Conservation (phyloP, 139 green algal species). For the Chlorella sp. region DNA sequence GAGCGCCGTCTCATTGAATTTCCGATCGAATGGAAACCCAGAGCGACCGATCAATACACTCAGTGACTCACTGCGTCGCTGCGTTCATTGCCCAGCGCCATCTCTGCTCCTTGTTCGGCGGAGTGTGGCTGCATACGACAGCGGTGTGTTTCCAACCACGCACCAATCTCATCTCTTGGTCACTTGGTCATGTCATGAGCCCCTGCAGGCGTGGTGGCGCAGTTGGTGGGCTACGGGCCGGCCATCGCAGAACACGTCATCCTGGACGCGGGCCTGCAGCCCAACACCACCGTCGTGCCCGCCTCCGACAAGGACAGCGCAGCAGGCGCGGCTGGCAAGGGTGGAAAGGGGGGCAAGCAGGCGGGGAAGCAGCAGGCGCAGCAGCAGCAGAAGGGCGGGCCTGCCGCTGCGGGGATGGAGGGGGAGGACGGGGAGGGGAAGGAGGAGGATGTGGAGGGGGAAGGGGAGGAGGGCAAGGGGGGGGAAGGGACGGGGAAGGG, state of each 20-base stretch:
- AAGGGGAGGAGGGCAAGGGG: background rate
- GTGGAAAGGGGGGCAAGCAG: background rate
- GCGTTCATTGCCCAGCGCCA: too few relatives aligned
- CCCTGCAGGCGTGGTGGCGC: constrained; percentile 2
- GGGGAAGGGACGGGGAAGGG: background rate
- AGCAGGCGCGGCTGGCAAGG: background rate
- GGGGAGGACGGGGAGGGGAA: background rate
- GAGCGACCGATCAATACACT: too few relatives aligned
- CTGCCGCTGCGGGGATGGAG: background rate
- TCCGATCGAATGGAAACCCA: too few relatives aligned
- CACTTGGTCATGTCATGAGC: too few relatives aligned
- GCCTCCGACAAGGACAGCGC: background rate
- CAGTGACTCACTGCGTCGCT: too few relatives aligned
- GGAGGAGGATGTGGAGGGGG: constrained; percentile 2
- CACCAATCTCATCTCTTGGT: too few relatives aligned
- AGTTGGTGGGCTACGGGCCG: constrained; percentile 69
- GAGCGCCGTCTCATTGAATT: too few relatives aligned
- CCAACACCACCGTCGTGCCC: constrained; percentile 8
- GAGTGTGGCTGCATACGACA: too few relatives aligned
- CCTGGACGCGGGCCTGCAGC: constrained; percentile 55
- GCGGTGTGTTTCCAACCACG: too few relatives aligned
- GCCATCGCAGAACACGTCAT: constrained; percentile 76
- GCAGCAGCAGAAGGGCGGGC: too few relatives aligned
- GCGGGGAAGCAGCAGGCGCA: constrained; percentile 10
- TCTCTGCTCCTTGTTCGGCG: too few relatives aligned